These are phyloP conservation scores for Atkinsonella hypoxylon DNA, from an alignment of 2,329 filamentous ascomycete species.

Conservation along the genomic window DNA sequence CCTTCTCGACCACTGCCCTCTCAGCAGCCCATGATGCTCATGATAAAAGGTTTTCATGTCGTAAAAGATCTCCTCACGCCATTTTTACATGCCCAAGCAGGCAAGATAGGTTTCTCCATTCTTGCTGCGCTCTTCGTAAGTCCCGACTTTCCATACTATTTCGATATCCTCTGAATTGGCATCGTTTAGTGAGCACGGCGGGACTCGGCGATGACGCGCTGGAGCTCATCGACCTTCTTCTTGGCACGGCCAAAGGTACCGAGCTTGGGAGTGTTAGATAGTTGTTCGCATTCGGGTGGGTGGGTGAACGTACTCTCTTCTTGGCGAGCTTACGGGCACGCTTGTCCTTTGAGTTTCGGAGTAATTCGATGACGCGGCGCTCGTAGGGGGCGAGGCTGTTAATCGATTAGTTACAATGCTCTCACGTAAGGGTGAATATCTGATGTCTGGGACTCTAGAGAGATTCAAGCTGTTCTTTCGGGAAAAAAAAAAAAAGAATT, in stretches of 20 bases:
- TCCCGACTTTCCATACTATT: not conserved
- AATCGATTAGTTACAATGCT: not conserved
- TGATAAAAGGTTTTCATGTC: not conserved
- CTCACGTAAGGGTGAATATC: not conserved
- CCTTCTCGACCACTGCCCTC: slow-evolving; percentile 1
- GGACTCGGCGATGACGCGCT: slow-evolving; percentile 93
- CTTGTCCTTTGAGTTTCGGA: slow-evolving; percentile 99
- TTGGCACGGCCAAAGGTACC: slow-evolving; percentile 98
- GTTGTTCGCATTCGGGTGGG: not conserved
- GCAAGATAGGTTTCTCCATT: not conserved
- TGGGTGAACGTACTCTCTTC: slow-evolving; percentile 67
- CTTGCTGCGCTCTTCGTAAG: not conserved
- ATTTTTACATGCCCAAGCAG: slow-evolving; percentile 2
- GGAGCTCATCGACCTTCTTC: slow-evolving; percentile 99
- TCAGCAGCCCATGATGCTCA: not conserved
- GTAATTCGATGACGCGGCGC: slow-evolving; percentile 96
- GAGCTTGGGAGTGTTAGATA: slow-evolving; percentile 46
- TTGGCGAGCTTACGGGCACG: slow-evolving; percentile 97
- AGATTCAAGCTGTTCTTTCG: not conserved
- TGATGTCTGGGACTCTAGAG: too few relatives aligned
- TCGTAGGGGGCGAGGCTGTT: slow-evolving; percentile 79
- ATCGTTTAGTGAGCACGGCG: slow-evolving; percentile 52
- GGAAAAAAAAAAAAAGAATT: not conserved
- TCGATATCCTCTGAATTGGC: not conserved
- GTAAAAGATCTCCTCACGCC: slow-evolving; percentile 1